A percentile compares a stretch with the other conserved stretches of the same genome.
Evolutionary conservation across 1,284 basidiomycete species (phyloP).

Genomic region (Moniliophthora roreri): DNA sequence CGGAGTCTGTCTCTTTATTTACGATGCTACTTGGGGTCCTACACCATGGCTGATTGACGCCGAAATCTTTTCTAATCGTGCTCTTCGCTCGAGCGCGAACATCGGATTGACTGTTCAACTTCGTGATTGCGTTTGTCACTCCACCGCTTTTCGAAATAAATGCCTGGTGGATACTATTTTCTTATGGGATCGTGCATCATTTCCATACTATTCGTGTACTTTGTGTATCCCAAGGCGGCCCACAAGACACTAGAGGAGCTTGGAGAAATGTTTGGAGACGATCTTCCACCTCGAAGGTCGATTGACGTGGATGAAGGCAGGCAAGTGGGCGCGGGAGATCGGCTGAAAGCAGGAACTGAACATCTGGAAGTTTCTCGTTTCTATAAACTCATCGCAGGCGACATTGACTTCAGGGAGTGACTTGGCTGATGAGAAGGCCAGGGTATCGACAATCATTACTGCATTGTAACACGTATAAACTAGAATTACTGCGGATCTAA

Average conservation of each 20-base stretch:
- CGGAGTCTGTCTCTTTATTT: constrained; percentile 44
- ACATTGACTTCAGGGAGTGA: no score
- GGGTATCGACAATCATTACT: no score
- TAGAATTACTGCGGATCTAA: no score
- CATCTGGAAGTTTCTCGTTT: no score
- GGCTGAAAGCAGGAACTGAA: no score
- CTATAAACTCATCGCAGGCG: no score
- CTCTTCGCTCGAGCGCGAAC: constrained; percentile 61
- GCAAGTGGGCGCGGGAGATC: not conserved
- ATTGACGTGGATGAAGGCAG: not conserved
- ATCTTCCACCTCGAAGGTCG: constrained; percentile 2
- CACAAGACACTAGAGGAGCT: constrained; percentile 50
- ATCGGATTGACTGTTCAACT: constrained; percentile 60
- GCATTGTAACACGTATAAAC: no score
- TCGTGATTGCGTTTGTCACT: constrained; percentile 54
- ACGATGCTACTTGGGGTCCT: constrained; percentile 63
- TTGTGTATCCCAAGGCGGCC: constrained; percentile 40
- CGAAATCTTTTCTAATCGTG: constrained; percentile 68
- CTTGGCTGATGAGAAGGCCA: no score
- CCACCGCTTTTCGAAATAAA: no score
- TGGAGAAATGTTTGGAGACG: constrained; percentile 47
- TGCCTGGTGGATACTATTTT: constrained; percentile 52
- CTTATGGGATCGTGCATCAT: constrained; percentile 44
- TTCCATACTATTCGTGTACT: constrained; percentile 43
- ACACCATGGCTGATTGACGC: constrained; percentile 59